Evolutionary conservation across 352 stramenopile species (phyloP), one percentile per base, ranked within the genome.

Genomic region (Peronospora tabacina): DNA sequence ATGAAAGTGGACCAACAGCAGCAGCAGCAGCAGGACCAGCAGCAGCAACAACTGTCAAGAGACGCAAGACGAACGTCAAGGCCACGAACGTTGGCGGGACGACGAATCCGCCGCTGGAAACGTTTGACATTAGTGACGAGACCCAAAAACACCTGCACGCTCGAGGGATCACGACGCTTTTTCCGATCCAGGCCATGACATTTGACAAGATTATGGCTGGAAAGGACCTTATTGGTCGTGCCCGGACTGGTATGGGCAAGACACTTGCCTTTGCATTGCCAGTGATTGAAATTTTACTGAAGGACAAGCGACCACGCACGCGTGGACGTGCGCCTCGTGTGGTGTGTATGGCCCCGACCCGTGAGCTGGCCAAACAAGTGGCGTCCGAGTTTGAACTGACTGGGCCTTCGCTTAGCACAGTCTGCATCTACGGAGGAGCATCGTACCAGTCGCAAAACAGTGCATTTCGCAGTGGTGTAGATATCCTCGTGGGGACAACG

Each of bases 241-340:
- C 91, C 7, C 88, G 93, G 20, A 99, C 96, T 2, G 96, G 96
- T 53, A 98, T 97, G 58, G 96, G 96, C 45, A 99, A 99, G 81
- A 99, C 96, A 15, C 74, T 99, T 9, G 96, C 96, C 29, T 99
- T 99, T 71, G 95, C 93, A 7, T 75, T 99, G 32, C 96, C 96
- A 3, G 73, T 97, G 13, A 81, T 98, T 34, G 88, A 97, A 56
- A 66, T 92, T 35, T 58, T 99, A 40, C 55, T 96, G 5, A 82
- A 82, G 40, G 85, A 95, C 50, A 85, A 74, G 30, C 76, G 82
- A 38, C 85, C 85, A 32, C 73, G 83, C 3, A 54, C 75, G 20
- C 71, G 74, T 44, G 82, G 82, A 33, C 75, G 83, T 17, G 71
- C 72, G 12, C 92, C 95, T 13, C 84, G 82, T 34, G 96, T 98